Evolutionary conservation across 1,284 basidiomycete species (phyloP), one percentile per base, ranked within the genome.

Genomic region (Papiliotrema flavescens): DNA sequence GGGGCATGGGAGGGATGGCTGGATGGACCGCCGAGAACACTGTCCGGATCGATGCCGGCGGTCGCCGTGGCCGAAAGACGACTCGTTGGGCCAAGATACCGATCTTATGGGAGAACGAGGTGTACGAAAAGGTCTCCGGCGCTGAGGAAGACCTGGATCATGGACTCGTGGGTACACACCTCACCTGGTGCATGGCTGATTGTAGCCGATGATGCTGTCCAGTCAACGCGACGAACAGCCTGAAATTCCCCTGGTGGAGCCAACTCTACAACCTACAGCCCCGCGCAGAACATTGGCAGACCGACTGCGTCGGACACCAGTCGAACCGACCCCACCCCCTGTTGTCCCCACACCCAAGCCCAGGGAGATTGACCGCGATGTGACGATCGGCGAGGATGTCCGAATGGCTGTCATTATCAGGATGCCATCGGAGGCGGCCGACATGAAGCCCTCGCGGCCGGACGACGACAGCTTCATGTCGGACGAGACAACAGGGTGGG

Each of bases 401-500:
- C 53, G 65, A 34, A 51, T 74, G 24, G 70, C 62, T 3, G 61
- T 74, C 3, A 54, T 74, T 19, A 59, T 74, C 23, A 63, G 63
- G 47, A 72, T 74, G 71, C 71, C 71, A 15, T 46, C 41, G 3
- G 47, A 58, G 19, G 49, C 26, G 22, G 24, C 4, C 20, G 37
- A 42, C 20, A 15, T 36, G 6, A 22, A 48, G 8, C 26, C 5
- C 14, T 6, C 20, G 47, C 20, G n/a, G 6, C 14, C 35, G 37
- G 37, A 32, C 24, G 35, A 41, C 20, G 24, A 49, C 40, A 17
- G 44, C 45, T 57, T 60, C 34, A 60, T 62, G 34, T 65, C 61
- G 13, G 69, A 69, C 6, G 69, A 72, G 43, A 53, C 47, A 39
- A 56, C 60, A 1, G 71, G 63, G 2, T 74, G 71, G 71, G 62